phyloP scores from a whole-genome alignment of 108 stramenopile species.

The Skeletonema grethae region DNA sequence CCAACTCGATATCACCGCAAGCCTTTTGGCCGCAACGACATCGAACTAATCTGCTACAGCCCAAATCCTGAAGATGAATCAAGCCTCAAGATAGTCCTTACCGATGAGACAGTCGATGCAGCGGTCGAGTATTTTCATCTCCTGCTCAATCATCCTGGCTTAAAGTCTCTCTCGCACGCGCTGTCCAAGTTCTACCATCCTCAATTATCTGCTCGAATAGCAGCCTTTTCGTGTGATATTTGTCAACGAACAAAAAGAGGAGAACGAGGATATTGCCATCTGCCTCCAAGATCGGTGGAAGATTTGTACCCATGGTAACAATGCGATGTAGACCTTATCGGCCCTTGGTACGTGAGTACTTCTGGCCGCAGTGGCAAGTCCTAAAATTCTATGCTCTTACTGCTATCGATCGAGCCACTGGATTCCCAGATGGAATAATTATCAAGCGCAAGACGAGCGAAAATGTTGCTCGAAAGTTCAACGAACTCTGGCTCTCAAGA shows the following conservation, averaged over 20 bases:
- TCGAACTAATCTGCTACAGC: too few relatives aligned
- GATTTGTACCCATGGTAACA: background rate
- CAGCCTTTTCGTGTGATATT: background rate
- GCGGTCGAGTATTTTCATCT: too few relatives aligned
- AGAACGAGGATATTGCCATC: background rate
- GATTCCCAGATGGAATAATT: constrained; percentile 39
- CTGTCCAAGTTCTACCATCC: background rate
- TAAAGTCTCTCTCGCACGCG: too few relatives aligned
- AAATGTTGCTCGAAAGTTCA: constrained; percentile 26
- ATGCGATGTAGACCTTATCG: background rate
- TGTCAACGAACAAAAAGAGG: background rate
- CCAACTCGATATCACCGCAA: too few relatives aligned
- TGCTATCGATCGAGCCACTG: constrained; percentile 42
- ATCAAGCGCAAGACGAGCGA: constrained; percentile 34
- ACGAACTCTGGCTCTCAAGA: constrained; percentile 44
- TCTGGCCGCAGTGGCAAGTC: background rate
- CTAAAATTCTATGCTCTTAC: constrained; percentile 35
- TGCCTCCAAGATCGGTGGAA: background rate
- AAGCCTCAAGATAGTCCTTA: too few relatives aligned
- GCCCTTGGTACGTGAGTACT: constrained; percentile 4
- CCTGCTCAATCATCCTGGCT: too few relatives aligned
- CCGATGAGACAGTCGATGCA: too few relatives aligned
- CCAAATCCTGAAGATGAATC: too few relatives aligned
- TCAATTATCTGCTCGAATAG: background rate
- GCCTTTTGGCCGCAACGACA: too few relatives aligned